Conservation (phyloP, 2,329 filamentous ascomycete genomes). For the Paramyrothecium roridum region DNA sequence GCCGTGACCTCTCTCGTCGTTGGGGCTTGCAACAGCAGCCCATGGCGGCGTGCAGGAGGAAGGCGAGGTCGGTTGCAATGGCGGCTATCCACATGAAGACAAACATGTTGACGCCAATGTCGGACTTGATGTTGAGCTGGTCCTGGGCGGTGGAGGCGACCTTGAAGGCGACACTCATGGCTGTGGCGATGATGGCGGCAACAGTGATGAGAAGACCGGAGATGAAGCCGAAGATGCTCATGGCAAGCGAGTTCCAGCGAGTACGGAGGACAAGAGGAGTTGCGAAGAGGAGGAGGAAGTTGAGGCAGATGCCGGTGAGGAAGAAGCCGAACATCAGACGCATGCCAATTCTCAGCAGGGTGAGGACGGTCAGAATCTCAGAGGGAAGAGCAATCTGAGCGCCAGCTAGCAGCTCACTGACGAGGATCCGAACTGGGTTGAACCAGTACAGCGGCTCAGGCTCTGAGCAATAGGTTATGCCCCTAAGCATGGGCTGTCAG, state of each 20-base stretch:
- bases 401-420: constrained; percentile 75
- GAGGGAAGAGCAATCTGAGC: constrained; percentile 79
- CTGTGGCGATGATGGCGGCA: constrained; percentile 73
- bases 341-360: constrained; percentile 70
- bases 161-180: constrained; percentile 79
- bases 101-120: constrained; percentile 72
- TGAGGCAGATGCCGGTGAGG: constrained; percentile 66
- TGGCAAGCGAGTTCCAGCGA: constrained; percentile 63
- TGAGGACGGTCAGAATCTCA: constrained; percentile 69
- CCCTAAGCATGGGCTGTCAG: constrained; percentile 35
- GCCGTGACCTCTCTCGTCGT: constrained; percentile 7
- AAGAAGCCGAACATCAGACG: constrained; percentile 90
- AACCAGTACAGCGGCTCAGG: constrained; percentile 80
- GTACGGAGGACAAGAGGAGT: constrained; percentile 52
- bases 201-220: constrained; percentile 65
- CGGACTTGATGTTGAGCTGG: constrained; percentile 72
- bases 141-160: constrained; percentile 69
- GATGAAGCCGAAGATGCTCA: constrained; percentile 66
- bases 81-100: constrained; percentile 87
- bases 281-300: constrained; percentile 69
- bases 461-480: constrained; percentile 72
- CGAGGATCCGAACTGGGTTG: constrained; percentile 79
- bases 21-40: constrained; percentile 67
- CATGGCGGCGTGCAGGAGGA: constrained; percentile 69
- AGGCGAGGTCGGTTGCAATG: constrained; percentile 64